Evolutionary conservation across 148 eudicot species (phyloP).

Genomic region (Agrostemma githago): DNA sequence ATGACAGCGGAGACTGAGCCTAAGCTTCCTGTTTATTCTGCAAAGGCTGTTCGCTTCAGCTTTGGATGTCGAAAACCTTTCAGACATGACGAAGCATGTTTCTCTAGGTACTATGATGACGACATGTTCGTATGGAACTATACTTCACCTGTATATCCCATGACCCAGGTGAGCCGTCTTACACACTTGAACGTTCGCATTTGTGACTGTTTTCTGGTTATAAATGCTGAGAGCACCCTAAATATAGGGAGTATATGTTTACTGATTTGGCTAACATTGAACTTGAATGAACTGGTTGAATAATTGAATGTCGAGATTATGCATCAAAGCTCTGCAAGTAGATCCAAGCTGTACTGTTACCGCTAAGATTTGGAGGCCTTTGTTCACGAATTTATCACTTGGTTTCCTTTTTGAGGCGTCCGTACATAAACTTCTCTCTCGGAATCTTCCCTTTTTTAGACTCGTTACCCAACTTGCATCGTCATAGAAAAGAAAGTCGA

Average conservation of each 20-base stretch:
- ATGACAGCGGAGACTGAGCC: slow-evolving; percentile 46
- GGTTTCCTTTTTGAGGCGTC: too few relatives aligned
- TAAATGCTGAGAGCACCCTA: neutral
- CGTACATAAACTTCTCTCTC: too few relatives aligned
- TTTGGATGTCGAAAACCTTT: slow-evolving; percentile 42
- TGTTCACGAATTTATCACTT: too few relatives aligned
- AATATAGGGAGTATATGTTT: too few relatives aligned
- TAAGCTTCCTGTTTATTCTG: slow-evolving; percentile 52
- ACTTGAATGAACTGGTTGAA: neutral
- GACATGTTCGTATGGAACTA: slow-evolving; percentile 72
- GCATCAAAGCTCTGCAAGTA: too few relatives aligned
- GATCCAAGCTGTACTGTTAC: too few relatives aligned
- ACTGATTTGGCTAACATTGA: too few relatives aligned
- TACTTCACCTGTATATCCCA: slow-evolving; percentile 61
- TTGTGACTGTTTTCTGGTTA: neutral
- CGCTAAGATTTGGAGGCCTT: too few relatives aligned
- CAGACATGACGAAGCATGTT: slow-evolving; percentile 19
- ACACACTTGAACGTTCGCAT: neutral
- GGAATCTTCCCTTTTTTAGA: too few relatives aligned
- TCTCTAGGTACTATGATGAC: slow-evolving; percentile 35
- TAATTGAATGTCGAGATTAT: too few relatives aligned
- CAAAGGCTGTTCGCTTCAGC: slow-evolving; percentile 59
- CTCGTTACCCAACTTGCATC: too few relatives aligned
- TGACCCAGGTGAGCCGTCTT: slow-evolving; percentile 48
- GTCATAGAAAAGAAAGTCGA: too few relatives aligned